phyloP scores from a whole-genome alignment of 257 asterid genomes.

The Penstemon newberryi region DNA sequence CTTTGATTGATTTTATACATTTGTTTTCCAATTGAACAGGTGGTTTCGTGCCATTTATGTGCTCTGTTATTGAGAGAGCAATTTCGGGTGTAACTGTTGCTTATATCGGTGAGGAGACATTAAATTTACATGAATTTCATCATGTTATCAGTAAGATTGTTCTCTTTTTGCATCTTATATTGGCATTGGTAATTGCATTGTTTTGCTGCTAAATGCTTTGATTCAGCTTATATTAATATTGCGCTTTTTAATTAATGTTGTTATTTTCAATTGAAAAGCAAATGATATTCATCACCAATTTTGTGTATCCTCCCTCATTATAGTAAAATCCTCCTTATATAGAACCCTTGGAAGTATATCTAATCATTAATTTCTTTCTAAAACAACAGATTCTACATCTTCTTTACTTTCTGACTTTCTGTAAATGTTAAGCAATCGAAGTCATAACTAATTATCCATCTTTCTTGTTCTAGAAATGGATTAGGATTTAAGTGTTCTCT shows the following conservation, averaged over 20 bases:
- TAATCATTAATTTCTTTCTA: background rate
- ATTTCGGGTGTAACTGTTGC: slow-evolving; percentile 83
- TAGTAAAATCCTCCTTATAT: background rate
- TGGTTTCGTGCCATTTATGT: slow-evolving; percentile 61
- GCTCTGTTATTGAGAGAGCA: slow-evolving; percentile 79
- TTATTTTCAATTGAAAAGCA: background rate
- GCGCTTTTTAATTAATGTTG: background rate
- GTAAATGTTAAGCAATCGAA: background rate
- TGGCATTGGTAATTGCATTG: no score
- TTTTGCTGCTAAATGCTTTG: background rate
- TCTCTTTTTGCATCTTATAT: no score
- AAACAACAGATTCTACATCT: no score
- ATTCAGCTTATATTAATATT: background rate
- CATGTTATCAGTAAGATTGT: background rate
- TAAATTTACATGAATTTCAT: no score
- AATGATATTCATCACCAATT: background rate
- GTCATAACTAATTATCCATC: background rate
- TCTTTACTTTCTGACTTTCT: background rate
- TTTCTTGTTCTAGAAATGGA: background rate
- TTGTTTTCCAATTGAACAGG: slow-evolving; percentile 38
- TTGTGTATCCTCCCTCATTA: background rate
- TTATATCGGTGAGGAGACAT: slow-evolving; percentile 50
- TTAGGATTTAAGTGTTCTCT: background rate
- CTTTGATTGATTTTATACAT: background rate
- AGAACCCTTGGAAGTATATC: background rate